Base-by-base conservation (phyloP, 2,329 filamentous ascomycete genomes). In the Talaromyces atroroseus region DNA sequence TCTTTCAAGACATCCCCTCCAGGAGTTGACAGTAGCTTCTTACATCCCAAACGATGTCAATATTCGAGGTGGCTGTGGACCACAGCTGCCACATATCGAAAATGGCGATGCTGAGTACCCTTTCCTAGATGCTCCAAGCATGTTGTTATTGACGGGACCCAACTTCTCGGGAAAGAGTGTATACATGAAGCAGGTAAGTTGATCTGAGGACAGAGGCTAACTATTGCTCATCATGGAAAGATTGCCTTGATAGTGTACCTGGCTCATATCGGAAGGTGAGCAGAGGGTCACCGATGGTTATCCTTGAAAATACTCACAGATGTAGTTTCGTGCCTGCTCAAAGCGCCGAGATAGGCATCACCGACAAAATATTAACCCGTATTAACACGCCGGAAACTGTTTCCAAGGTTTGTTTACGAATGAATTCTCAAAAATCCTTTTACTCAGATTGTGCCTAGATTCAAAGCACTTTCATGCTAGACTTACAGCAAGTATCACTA, bases 131-230 rank as follows among this genome's bases (percentile, higher is more conserved):
- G 68, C 67, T 2, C 84, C 88, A 12, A 90, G 82, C 61, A 87
- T 90, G 74, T 69, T 96, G 12, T 76, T 96, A 5, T 72, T 99
- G 64, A 97, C 94, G 0, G 94, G 94, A 0, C 92, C 94, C 4
- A 99, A 99, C 64, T 95, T 94, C 69, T 97, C 94, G 0, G 94
- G 94, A 0, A 99, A 99, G 71, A 97, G 91, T 63, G 84, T 97
- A 0, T 97, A 96, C 71, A 80, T 97, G 67, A 99, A 95, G 71
- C 92, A 99, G 69, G 71, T 68, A 57, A 60, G 59, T n/a, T 16
- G 10, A 4, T 14, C 4, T 14, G 29, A 10, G 29, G 23, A 12
- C 7, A 29, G 29, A 18, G 18, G 18, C 44, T 10, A 53, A 12
- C 11, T 21, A 24, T 20, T 5, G 11, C 23, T 42, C 12, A 56